Evolutionary conservation across 805 yeast genomes (phyloP).

Genomic region (Wickerhamiella sorbophila): DNA sequence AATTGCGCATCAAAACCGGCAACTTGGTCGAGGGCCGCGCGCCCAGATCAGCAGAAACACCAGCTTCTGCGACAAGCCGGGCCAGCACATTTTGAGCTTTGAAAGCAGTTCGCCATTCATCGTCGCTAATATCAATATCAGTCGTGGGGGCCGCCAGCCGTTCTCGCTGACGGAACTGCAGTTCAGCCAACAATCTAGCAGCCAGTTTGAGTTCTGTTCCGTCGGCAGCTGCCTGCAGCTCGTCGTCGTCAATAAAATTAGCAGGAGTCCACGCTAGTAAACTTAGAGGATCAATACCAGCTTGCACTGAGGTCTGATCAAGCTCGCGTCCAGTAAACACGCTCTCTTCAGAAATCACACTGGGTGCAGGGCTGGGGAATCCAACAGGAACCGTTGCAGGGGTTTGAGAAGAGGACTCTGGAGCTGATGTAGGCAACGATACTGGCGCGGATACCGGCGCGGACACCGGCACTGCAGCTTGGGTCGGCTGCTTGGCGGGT

Average conservation of each 20-base stretch:
- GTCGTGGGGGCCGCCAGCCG: conserved; percentile 26
- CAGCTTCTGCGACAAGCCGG: conserved; percentile 28
- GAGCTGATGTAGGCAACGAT: background rate
- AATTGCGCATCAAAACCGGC: conserved; percentile 61
- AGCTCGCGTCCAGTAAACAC: background rate
- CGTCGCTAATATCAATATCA: conserved; percentile 18
- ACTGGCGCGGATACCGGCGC: background rate
- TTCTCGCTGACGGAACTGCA: conserved; percentile 37
- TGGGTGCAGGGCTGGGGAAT: background rate
- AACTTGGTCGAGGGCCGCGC: conserved; percentile 25
- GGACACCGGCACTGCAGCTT: background rate
- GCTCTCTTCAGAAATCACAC: background rate
- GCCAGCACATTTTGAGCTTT: conserved; percentile 28
- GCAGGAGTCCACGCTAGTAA: conserved; percentile 38
- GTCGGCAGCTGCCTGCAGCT: conserved; percentile 32
- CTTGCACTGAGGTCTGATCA: conserved; percentile 4
- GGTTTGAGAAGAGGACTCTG: background rate
- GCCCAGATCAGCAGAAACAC: conserved; percentile 11
- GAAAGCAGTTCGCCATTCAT: conserved; percentile 24
- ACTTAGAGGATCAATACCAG: conserved; percentile 18
- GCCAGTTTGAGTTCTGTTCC: conserved; percentile 30
- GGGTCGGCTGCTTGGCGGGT: background rate
- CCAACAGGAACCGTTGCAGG: background rate
- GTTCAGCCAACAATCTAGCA: conserved; percentile 32
- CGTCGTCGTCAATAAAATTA: conserved; percentile 37